phyloP scores from a whole-genome alignment of 208 protist genomes.

The Balamuthia mandrillaris region DNA sequence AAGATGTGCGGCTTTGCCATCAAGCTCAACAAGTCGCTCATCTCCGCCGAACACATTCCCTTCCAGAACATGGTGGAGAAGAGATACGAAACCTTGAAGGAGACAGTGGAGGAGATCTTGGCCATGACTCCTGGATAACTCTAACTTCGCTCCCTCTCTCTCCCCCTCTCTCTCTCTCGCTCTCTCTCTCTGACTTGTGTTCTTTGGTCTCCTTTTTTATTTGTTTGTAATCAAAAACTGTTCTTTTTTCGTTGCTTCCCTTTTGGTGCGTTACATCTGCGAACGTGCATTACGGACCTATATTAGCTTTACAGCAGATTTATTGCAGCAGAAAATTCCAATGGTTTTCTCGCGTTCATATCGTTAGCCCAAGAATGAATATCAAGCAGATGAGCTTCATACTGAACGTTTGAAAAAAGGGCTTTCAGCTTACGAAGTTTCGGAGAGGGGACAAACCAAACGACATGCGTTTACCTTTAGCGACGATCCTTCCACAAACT shows the following conservation, averaged over 20 bases:
- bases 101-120: background rate
- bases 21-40: conserved; percentile 21
- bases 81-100: conserved; percentile 18
- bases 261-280: background rate
- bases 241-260: background rate
- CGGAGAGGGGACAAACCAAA: too few relatives aligned
- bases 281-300: conserved; percentile 1
- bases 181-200: background rate
- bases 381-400: too few relatives aligned
- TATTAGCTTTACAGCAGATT: too few relatives aligned
- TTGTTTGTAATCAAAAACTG: background rate
- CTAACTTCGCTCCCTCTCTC: too few relatives aligned
- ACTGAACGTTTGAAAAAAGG: too few relatives aligned
- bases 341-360: too few relatives aligned
- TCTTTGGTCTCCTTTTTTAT: background rate
- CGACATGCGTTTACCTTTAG: too few relatives aligned
- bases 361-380: too few relatives aligned
- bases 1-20: conserved; percentile 25
- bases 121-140: too few relatives aligned
- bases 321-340: too few relatives aligned
- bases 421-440: too few relatives aligned
- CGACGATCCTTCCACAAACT: too few relatives aligned
- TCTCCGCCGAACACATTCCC: conserved; percentile 31
- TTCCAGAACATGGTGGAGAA: conserved; percentile 36
- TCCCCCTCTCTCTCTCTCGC: background rate